Conservation (phyloP, 2,329 filamentous ascomycete species). For the Microcyclospora tardicrescens region DNA sequence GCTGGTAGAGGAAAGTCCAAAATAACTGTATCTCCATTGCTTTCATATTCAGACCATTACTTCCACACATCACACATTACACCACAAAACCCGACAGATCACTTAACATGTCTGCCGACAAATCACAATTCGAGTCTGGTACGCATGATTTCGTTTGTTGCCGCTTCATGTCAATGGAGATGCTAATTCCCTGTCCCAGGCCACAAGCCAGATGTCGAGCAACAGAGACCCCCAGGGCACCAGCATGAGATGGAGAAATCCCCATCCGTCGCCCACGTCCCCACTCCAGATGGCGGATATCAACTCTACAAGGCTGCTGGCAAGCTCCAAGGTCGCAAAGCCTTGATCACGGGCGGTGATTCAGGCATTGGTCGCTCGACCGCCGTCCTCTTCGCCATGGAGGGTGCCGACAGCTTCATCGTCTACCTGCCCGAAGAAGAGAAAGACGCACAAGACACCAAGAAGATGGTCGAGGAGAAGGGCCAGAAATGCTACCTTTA, state of each 20-base stretch:
- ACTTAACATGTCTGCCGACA: conserved; percentile 17
- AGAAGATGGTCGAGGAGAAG: conserved; percentile 52
- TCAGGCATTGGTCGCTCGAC: conserved; percentile 65
- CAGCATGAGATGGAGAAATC: conserved; percentile 44
- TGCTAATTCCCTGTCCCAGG: neutral
- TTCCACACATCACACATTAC: no score
- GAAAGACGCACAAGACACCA: conserved; percentile 62
- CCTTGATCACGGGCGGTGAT: conserved; percentile 71
- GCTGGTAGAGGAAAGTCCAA: no score
- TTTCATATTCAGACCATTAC: neutral
- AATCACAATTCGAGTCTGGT: conserved; percentile 14
- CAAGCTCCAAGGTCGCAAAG: conserved; percentile 63
- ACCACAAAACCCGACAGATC: neutral
- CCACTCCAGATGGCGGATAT: conserved; percentile 53
- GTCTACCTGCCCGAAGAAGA: conserved; percentile 65
- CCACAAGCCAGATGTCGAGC: conserved; percentile 20
- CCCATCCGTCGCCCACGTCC: conserved; percentile 52
- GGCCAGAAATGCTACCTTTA: conserved; percentile 54
- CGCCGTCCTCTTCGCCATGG: conserved; percentile 67
- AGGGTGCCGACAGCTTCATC: conserved; percentile 63
- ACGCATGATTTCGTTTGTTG: neutral
- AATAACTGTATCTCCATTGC: neutral
- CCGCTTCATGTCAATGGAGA: neutral
- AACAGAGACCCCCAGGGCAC: conserved; percentile 41
- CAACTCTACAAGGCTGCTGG: conserved; percentile 61